Conservation (phyloP, 2,329 filamentous ascomycete species). For the Colletotrichum tamarilloi region DNA sequence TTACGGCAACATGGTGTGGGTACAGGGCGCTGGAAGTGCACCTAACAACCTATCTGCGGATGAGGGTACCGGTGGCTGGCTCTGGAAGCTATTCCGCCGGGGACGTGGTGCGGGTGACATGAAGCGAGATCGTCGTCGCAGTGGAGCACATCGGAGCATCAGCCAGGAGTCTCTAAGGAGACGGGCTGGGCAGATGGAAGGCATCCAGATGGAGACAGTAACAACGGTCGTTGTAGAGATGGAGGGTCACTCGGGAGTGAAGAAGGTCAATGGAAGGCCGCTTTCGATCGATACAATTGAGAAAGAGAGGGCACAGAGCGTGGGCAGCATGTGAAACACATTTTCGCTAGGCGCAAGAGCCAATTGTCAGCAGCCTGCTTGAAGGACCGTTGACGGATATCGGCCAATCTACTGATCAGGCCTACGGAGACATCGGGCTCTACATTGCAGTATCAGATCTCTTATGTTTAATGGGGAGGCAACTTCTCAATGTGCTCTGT, state of each 20-base stretch:
- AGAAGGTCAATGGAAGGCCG: not conserved
- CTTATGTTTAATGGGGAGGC: not conserved
- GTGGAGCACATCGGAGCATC: conserved; percentile 20
- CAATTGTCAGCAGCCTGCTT: not conserved
- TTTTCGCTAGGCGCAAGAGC: not conserved
- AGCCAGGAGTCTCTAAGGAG: conserved; percentile 29
- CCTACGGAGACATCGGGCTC: not conserved
- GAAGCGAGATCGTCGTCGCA: not conserved
- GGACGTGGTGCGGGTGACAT: not conserved
- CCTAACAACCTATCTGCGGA: not conserved
- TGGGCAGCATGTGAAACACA: conserved; percentile 2
- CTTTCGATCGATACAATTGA: conserved; percentile 22
- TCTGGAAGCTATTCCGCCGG: conserved; percentile 16
- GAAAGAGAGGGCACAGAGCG: conserved; percentile 25
- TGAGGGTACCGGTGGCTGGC: conserved; percentile 30
- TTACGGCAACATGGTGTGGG: conserved; percentile 34
- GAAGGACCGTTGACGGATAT: not conserved
- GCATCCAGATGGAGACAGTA: conserved; percentile 57
- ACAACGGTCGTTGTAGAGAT: conserved; percentile 55
- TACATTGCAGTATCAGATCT: not conserved
- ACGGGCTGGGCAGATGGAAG: conserved; percentile 29
- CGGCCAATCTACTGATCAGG: not conserved
- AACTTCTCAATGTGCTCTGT: not conserved
- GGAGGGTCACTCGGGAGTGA: not conserved
- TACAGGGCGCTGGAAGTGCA: conserved; percentile 25